phyloP scores from a whole-genome alignment of 441 rosid species.

The Populus hybrid region DNA sequence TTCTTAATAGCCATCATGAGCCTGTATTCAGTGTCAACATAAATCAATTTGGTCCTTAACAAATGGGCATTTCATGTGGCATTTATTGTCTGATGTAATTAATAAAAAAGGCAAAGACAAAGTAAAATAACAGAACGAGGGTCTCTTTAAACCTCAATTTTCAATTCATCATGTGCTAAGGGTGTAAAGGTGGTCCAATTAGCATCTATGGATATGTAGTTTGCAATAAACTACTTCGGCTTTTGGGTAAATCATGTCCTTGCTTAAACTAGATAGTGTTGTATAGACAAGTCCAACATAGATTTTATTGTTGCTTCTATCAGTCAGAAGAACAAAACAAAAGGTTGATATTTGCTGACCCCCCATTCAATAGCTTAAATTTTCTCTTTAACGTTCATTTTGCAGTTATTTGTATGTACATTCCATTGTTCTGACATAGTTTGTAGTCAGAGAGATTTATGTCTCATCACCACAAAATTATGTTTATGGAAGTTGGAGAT shows the following conservation, averaged over 20 bases:
- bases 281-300: background rate
- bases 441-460: background rate
- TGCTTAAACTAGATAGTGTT: background rate
- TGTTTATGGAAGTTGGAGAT: slow-evolving; percentile 5
- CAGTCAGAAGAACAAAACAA: background rate
- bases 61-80: background rate
- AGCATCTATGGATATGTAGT: background rate
- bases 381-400: background rate
- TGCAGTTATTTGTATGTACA: background rate
- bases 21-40: background rate
- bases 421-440: background rate
- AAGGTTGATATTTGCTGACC: background rate
- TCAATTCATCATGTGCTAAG: background rate
- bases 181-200: background rate
- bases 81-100: background rate
- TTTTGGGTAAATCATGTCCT: background rate
- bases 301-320: background rate
- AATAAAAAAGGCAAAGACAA: background rate
- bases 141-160: background rate
- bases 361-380: background rate
- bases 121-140: background rate
- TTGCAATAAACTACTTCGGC: background rate
- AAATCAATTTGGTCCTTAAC: background rate
- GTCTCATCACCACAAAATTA: background rate
- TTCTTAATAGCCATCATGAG: background rate